Evolutionary conservation across 306 rosid genomes (phyloP), one percentile per base, ranked within the genome.

Genomic region (Dryas drummondii): DNA sequence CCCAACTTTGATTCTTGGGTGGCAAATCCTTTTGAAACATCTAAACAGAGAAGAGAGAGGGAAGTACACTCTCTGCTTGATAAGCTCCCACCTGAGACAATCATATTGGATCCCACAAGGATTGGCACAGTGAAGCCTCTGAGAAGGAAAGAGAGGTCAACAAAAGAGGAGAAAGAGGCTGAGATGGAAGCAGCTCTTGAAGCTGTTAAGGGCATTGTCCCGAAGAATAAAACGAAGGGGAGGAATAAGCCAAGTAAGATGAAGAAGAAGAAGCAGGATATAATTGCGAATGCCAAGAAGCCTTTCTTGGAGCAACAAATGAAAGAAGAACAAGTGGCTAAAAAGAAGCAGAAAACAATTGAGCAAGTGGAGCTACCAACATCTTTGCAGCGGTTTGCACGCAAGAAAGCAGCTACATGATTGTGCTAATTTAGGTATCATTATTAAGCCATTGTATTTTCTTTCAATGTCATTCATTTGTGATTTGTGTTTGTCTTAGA

Each of bases 191-290:
- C 85, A 11, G 93, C 92, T 5, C 7, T 87, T 47, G 97, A 91
- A 78, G 88, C 74, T 47, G 88, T 77, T 3, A 88, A 91, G 86
- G 85, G 81, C 76, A 75, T 53, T 42, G 80, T 81, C 53, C 70
- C 84, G 76, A 94, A 90, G 88, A 91, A 87, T 17, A 94, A 94
- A 81, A 88, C 97, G 8, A 94, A 94, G 82, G 98, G 98, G 70
- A 85, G 96, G 83, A 94, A 80, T 74, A 91, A 91, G 78, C 83
- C 93, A 1, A 88, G 89, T 70, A 94, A 86, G 82, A 79, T 5
- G 84, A 13, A 58, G 32, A 84, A 85, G 79, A 91, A 90, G 88
- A 91, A 76, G 78, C 85, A 84, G 76, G 97, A 82, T 7, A 76
- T 86, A 10, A 13, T 94, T 63, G 86, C 73, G 26, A 86, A 52